Conservation (phyloP, 2,329 filamentous ascomycete genomes). For the Apiospora sp. region DNA sequence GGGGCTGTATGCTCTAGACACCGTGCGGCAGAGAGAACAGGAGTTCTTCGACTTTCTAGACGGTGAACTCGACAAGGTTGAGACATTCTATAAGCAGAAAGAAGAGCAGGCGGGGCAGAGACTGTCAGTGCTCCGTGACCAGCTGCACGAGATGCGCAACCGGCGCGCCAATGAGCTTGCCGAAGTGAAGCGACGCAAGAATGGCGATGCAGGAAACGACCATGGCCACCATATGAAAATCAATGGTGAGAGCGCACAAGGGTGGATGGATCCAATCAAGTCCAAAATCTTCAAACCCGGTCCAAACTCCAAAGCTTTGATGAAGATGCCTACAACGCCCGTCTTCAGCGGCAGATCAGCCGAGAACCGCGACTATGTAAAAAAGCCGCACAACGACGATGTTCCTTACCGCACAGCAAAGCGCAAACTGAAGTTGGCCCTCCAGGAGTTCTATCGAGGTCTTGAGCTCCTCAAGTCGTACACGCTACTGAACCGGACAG, state of each 20-base stretch:
- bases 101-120: conserved; percentile 84
- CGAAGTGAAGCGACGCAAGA: conserved; percentile 48
- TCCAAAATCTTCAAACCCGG: conserved; percentile 63
- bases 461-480: conserved; percentile 94
- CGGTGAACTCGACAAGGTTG: conserved; percentile 86
- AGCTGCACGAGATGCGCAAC: conserved; percentile 93
- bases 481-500: conserved; percentile 86
- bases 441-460: conserved; percentile 93
- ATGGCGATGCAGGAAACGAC: conserved; percentile 40
- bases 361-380: conserved; percentile 58
- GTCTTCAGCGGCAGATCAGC: conserved; percentile 43
- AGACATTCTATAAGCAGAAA: conserved; percentile 86
- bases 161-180: conserved; percentile 77
- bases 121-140: conserved; percentile 75
- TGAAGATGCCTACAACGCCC: conserved; percentile 61
- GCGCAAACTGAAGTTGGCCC: conserved; percentile 86
- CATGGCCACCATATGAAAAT: background rate
- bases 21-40: conserved; percentile 74
- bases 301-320: conserved; percentile 67
- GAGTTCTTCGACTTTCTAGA: conserved; percentile 91
- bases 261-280: conserved; percentile 63
- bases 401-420: conserved; percentile 90
- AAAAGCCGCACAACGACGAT: conserved; percentile 60
- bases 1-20: conserved; percentile 52
- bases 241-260: conserved; percentile 35